A percentile compares a stretch with the other conserved stretches of the same genome.
These are phyloP conservation scores for Blepharisma japonicum DNA, from an alignment of 73 alveolate genomes.

Conservation along the genomic window DNA sequence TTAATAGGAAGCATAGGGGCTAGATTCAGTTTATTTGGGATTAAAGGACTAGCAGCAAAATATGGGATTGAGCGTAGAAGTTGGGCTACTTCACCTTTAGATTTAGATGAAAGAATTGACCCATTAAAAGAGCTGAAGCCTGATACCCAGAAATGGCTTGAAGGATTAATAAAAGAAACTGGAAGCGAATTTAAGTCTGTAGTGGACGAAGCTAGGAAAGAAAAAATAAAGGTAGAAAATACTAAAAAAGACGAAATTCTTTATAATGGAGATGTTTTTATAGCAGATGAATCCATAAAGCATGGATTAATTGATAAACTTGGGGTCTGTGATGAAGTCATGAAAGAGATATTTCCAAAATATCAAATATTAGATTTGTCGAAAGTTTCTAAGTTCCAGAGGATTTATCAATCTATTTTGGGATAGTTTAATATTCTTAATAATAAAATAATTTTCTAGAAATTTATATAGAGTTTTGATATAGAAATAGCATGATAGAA, in stretches of 20 bases:
- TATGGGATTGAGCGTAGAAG: constrained; percentile 42
- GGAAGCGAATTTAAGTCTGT: background rate
- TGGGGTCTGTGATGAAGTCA: background rate
- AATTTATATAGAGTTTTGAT: no score
- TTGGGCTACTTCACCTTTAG: constrained; percentile 18
- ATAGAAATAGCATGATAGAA: no score
- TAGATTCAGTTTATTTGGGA: background rate
- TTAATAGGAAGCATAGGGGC: constrained; percentile 49
- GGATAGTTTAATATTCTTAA: no score
- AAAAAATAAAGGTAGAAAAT: background rate
- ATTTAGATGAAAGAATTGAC: background rate
- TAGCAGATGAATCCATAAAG: background rate
- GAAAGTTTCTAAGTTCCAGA: no score
- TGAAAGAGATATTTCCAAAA: constrained; percentile 4
- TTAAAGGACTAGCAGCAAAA: constrained; percentile 29
- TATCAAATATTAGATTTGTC: background rate
- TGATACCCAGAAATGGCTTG: background rate
- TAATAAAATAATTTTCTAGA: no score
- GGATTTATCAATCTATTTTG: no score
- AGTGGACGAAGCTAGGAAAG: background rate
- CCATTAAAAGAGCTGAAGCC: background rate
- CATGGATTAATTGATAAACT: background rate
- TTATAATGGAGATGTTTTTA: background rate
- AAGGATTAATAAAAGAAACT: background rate
- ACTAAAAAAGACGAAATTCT: background rate